phyloP scores from a whole-genome alignment of 768 basidiomycete genomes.

The Xerocomellus chrysenteron region DNA sequence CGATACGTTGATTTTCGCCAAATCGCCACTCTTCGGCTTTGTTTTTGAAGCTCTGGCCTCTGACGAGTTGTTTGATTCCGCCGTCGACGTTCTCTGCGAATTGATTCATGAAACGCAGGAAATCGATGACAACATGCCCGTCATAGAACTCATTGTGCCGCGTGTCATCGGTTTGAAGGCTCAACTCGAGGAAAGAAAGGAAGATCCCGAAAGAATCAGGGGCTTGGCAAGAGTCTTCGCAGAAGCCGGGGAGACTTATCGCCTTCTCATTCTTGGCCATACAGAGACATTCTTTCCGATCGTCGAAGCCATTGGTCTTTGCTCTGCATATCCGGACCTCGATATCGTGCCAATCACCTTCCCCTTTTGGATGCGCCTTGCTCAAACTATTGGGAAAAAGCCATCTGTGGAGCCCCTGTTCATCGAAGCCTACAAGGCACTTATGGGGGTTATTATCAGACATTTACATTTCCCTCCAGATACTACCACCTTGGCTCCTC shows the following conservation, averaged over 20 bases:
- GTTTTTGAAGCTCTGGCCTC: slow-evolving; percentile 82
- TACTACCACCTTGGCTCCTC: slow-evolving; percentile 56
- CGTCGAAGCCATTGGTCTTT: slow-evolving; percentile 91
- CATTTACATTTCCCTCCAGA: slow-evolving; percentile 93
- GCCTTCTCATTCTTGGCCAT: slow-evolving; percentile 82
- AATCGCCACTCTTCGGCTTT: slow-evolving; percentile 77
- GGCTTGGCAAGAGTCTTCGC: slow-evolving; percentile 90
- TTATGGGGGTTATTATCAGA: slow-evolving; percentile 82
- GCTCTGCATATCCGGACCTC: slow-evolving; percentile 88
- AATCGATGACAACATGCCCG: slow-evolving; percentile 87
- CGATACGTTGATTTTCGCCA: slow-evolving; percentile 55
- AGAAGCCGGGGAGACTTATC: slow-evolving; percentile 98
- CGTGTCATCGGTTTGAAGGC: slow-evolving; percentile 74
- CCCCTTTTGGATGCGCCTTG: slow-evolving; percentile 97
- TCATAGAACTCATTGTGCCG: slow-evolving; percentile 86
- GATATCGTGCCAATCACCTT: slow-evolving; percentile 98
- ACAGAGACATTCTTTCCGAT: slow-evolving; percentile 92
- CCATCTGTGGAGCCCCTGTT: slow-evolving; percentile 73
- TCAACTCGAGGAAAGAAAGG: slow-evolving; percentile 54
- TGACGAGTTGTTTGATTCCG: slow-evolving; percentile 88
- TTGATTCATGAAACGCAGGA: slow-evolving; percentile 98
- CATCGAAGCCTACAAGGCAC: slow-evolving; percentile 74
- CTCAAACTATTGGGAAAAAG: slow-evolving; percentile 83
- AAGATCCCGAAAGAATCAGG: slow-evolving; percentile 85
- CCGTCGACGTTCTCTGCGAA: slow-evolving; percentile 90